Base-by-base conservation (phyloP, 2,329 filamentous ascomycete genomes). In the Acrocalymma vagum region DNA sequence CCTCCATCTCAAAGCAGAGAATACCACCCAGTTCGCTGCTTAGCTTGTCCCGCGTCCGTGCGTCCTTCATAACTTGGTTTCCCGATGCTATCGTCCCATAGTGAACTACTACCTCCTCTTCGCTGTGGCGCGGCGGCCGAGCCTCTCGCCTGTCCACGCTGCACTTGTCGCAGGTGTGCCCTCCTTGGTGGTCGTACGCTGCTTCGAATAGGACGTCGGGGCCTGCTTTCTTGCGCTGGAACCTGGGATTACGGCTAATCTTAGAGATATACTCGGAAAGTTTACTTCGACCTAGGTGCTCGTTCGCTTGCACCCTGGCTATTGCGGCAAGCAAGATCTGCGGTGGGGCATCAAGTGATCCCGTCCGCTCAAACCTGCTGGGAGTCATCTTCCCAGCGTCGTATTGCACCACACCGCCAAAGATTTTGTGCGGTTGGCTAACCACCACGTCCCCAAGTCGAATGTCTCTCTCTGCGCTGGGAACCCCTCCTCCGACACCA, bases 401-500 rank as follows among this genome's bases (percentile, higher is more conserved):
- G 17, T 36, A 46, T 14, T 46, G 42, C n/a, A 46, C 39, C 10
- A 48, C 35, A 20, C 45, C 40, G 18, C 40, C 21, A 16, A 39
- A 27, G 13, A 26, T 11, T 8, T n/a, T 20, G 25, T 26, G 24
- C 13, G 38, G 44, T 14, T 42, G 35, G 23, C 45, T 48, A 31
- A 44, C 24, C 22, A 40, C 45, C 13, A 48, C 45, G 17, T 48
- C 45, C 10, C 50, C 50, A 5, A 38, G 26, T 28, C 42, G 36
- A 21, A 45, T 36, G 32, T 45, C 42, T 18, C n/a, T n/a, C n/a
- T n/a, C n/a, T n/a, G n/a, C n/a, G n/a, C n/a, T n/a, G n/a, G n/a
- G n/a, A n/a, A n/a, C 18, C 20, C 48, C 45, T n/a, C 63, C 63
- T 3, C 67, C 72, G 29, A 76, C 69, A 6, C 72, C 72, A 5